Conservation (phyloP, 2,329 filamentous ascomycete species). For the Colletotrichum sp. region DNA sequence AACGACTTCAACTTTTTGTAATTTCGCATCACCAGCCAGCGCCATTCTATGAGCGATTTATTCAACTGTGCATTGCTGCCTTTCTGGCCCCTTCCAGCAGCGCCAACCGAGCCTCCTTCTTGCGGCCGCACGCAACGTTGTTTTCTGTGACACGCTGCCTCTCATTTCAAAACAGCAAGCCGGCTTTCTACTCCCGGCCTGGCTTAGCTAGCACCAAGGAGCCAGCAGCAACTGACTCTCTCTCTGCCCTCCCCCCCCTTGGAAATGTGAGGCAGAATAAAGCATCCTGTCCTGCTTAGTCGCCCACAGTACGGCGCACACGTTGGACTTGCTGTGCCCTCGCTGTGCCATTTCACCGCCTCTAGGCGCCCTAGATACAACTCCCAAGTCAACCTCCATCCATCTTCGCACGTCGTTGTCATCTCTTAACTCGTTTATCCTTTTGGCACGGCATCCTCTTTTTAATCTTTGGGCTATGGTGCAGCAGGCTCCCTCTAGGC, state of each 20-base stretch:
- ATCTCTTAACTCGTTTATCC: background rate
- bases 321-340: constrained; percentile 12
- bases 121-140: constrained; percentile 17
- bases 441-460: background rate
- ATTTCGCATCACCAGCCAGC: constrained; percentile 3
- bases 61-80: background rate
- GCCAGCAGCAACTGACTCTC: background rate
- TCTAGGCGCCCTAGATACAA: constrained; percentile 7
- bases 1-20: constrained; percentile 18
- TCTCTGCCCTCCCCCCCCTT: background rate
- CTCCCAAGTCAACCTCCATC: background rate
- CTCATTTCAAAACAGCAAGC: constrained; percentile 13
- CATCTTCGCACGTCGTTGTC: constrained; percentile 19
- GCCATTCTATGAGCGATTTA: constrained; percentile 22
- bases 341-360: constrained; percentile 11
- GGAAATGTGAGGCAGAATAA: background rate
- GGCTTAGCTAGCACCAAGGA: background rate
- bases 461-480: background rate
- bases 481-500: background rate
- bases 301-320: constrained; percentile 11
- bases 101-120: background rate
- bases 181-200: constrained; percentile 1
- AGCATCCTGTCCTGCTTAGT: background rate
- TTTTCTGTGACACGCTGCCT: constrained; percentile 9
- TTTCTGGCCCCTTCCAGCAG: background rate